phyloP scores from a whole-genome alignment of 2,329 filamentous ascomycete genomes.

The Colletotrichum chlorophyti region DNA sequence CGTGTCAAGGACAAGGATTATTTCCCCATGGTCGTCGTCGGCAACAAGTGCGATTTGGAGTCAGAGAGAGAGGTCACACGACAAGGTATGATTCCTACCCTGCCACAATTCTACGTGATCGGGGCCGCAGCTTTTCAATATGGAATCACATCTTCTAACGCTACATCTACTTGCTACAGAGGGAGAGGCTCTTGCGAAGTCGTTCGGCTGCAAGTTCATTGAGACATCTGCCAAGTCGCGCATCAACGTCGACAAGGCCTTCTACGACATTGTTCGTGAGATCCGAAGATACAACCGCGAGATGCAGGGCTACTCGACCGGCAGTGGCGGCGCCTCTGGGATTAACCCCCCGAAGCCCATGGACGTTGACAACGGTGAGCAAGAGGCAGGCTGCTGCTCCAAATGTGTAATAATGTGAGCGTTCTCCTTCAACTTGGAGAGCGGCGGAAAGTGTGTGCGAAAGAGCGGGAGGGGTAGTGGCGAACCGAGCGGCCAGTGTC shows the following conservation, averaged over 20 bases:
- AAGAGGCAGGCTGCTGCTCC: conserved; percentile 79
- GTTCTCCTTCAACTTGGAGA: conserved; percentile 2
- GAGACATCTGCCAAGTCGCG: conserved; percentile 98
- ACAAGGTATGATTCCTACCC: conserved; percentile 71
- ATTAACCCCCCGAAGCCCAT: conserved; percentile 73
- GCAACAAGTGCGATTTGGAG: conserved; percentile 99
- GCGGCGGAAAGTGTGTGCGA: not conserved
- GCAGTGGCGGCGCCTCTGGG: conserved; percentile 69
- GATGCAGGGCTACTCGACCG: conserved; percentile 85
- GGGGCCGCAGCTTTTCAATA: not conserved
- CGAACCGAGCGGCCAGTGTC: conserved; percentile 15
- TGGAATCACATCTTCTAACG: not conserved
- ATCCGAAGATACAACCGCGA: conserved; percentile 99
- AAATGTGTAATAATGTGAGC: conserved; percentile 88
- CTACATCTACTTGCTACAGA: conserved; percentile 59
- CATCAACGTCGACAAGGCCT: conserved; percentile 97
- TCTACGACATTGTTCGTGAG: conserved; percentile 97
- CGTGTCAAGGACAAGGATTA: conserved; percentile 99
- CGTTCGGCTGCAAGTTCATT: conserved; percentile 97
- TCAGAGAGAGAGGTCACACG: conserved; percentile 88
- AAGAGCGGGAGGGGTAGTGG: conserved; percentile 9
- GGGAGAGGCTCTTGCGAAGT: conserved; percentile 83
- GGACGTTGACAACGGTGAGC: conserved; percentile 75
- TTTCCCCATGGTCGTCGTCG: conserved; percentile 98
- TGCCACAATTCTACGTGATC: not conserved